Base-by-base conservation (phyloP, 2,329 filamentous ascomycete genomes). In the Fusarium duplospermum region DNA sequence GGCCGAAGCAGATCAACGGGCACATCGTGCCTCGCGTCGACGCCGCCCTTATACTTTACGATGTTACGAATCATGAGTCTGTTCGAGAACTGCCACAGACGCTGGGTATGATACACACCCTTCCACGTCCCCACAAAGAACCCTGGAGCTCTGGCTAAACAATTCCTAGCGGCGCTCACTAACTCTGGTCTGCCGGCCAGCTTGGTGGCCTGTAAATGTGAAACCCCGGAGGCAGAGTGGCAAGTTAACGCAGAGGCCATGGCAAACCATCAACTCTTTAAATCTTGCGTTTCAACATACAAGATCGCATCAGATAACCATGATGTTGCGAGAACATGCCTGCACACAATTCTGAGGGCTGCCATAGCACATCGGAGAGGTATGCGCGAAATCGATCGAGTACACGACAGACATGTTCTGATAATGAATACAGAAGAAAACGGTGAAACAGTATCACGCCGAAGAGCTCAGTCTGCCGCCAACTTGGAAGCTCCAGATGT, bases 141-240 rank as follows among this genome's bases (percentile, higher is more conserved):
- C 18, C 47, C 50, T 33, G 68, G n/a, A 65, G 59, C 18, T 50
- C 50, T 33, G 68, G 22, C 65, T 75, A 45, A 74, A 67, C 33
- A 58, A 52, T 24, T 54, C 35, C 8, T 24, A 97, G 95, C 91
- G 84, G 92, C 92, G 47, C 87, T 97, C 61, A 89, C 91, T 67
- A 93, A 92, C 77, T 91, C 93, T 20, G 88, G 89, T 27, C 84
- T 97, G 42, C 94, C 95, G 10, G 93, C 93, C 62, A 88, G 96
- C 71, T 89, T 98, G 47, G 93, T 97, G 61, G 94, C 94, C 64
- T 96, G 92, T 82, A 98, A 98, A 87, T 97, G 94, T 85, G 96
- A 98, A 82, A 89, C 91, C 60, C 91, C 92, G 57, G 89, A 92
- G 71, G 88, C 89, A 67, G 86, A 90, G 68, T 91, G 93, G 79